phyloP scores from a whole-genome alignment of 768 basidiomycete species.

The Cystofilobasidium macerans region DNA sequence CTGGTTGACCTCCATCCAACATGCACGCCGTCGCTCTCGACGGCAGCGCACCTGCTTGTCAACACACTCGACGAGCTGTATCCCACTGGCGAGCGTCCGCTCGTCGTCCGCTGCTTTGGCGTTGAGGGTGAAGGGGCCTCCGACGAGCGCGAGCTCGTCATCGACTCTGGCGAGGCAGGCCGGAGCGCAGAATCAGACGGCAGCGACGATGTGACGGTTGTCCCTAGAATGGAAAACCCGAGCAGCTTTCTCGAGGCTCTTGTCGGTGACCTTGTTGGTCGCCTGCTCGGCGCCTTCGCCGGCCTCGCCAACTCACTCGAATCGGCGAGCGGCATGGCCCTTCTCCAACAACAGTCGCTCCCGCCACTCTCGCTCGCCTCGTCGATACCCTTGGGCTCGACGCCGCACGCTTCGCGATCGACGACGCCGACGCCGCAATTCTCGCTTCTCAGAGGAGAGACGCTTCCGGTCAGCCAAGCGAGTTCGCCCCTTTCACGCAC shows the following conservation, averaged over 20 bases:
- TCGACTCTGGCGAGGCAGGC: constrained; percentile 1
- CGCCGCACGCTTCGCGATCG: constrained; percentile 18
- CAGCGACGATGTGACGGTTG: neutral
- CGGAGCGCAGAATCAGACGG: neutral
- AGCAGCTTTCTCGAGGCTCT: neutral
- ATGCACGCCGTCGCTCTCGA: constrained; percentile 3
- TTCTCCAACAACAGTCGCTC: constrained; percentile 26
- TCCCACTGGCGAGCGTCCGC: constrained; percentile 37
- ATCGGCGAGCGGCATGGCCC: constrained; percentile 69
- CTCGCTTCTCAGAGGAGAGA: constrained; percentile 17
- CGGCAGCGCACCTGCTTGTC: constrained; percentile 47
- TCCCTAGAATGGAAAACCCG: neutral
- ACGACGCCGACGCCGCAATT: constrained; percentile 25
- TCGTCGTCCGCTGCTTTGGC: constrained; percentile 28
- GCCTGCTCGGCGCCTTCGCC: neutral
- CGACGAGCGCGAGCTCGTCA: neutral
- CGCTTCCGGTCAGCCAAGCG: constrained; percentile 26
- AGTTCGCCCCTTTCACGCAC: constrained; percentile 21
- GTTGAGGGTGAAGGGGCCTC: constrained; percentile 4
- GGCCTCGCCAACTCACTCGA: constrained; percentile 64
- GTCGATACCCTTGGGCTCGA: constrained; percentile 26
- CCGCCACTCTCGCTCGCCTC: constrained; percentile 38
- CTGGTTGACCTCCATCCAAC: constrained; percentile 49
- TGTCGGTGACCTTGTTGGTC: neutral
- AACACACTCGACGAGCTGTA: constrained; percentile 57